These are phyloP conservation scores for Amphichorda felina DNA, from an alignment of 2,329 filamentous ascomycete genomes.

Conservation along the genomic window DNA sequence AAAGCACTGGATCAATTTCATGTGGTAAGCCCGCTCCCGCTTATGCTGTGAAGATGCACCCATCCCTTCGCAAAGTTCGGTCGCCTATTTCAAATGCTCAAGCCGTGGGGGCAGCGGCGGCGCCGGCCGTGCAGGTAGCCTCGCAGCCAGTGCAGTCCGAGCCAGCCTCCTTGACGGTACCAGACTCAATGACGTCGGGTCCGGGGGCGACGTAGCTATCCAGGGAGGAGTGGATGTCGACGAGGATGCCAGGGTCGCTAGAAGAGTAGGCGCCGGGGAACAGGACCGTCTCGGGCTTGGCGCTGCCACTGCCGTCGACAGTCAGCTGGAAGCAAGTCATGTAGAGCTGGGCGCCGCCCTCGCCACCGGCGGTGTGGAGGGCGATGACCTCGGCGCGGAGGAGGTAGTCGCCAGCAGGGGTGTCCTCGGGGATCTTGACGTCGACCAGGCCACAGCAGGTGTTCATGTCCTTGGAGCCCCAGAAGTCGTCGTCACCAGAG, in stretches of 20 bases:
- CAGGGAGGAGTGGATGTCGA: conserved; percentile 21
- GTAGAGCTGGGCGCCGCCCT: conserved; percentile 25
- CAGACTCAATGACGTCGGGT: conserved; percentile 26
- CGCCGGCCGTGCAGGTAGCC: conserved; percentile 1
- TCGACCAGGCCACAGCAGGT: conserved; percentile 27
- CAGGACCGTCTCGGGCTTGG: conserved; percentile 10
- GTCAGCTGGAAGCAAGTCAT: conserved; percentile 14
- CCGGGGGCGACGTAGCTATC: conserved; percentile 28
- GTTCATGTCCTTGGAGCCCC: conserved; percentile 29
- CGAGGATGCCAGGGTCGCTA: conserved; percentile 10
- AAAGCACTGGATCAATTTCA: too few species aligned
- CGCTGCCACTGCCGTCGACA: conserved; percentile 12
- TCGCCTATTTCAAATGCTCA: too few species aligned
- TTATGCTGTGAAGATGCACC: too few species aligned
- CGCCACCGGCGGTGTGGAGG: conserved; percentile 28
- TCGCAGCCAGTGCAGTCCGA: conserved; percentile 17
- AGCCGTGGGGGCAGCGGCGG: not conserved
- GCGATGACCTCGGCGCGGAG: conserved; percentile 41
- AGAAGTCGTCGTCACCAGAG: conserved; percentile 31
- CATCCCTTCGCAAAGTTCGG: too few species aligned
- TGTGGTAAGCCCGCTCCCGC: too few species aligned
- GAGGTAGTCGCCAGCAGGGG: conserved; percentile 39
- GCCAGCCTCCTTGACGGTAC: conserved; percentile 26
- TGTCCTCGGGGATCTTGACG: conserved; percentile 28
- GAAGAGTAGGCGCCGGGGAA: conserved; percentile 13